Base-by-base conservation (phyloP, 108 stramenopile species). In the Cylindrotheca closterium region DNA sequence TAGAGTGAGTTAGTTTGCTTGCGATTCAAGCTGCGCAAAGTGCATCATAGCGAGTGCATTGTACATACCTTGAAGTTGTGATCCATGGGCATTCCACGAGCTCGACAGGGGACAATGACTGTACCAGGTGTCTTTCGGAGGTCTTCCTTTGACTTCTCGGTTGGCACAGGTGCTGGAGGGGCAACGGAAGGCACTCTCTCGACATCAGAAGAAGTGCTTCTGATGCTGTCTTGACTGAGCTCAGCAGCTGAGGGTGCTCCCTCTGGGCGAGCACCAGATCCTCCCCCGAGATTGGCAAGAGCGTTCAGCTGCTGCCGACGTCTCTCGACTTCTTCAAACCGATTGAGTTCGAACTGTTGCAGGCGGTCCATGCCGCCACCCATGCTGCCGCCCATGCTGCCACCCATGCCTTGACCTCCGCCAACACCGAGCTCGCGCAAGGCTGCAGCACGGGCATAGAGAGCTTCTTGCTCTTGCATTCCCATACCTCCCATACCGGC, bases 1-100 rank as follows among this genome's bases (percentile, higher is more conserved):
- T 5, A 42, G 31, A 26, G 5, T 12, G 25, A 63, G 2, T 50
- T 19, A 24, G 19, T 19, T 54, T 30, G 4, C 32, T 15, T 58
- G 1, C 21, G 26, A 17, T 17, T 54, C 22, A 19, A 54, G 15
- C 15, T 54, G 18, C 15, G 37, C 15, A 42, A 15, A 42, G 37
- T 42, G 7, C 37, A 42, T 42, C 37, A 10, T 33, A 52, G 0
- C 15, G 19, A 52, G 0, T 2, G 17, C 12, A 52, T 0, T 49
- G 15, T n/a, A 49, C 59, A 24, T 62, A 77, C 76, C 70, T 86
- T 87, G 69, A 92, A 92, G 51, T 88, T 89, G 68, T 92, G 91
- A 45, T 88, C 86, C 86, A 89, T 89, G 25, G 91, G 88, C 85
- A 92, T 85, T 23, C 91, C 88, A 10, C 91, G 65, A 45, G 91